Conservation (phyloP, 2,329 filamentous ascomycete genomes). For the Alternaria panax region DNA sequence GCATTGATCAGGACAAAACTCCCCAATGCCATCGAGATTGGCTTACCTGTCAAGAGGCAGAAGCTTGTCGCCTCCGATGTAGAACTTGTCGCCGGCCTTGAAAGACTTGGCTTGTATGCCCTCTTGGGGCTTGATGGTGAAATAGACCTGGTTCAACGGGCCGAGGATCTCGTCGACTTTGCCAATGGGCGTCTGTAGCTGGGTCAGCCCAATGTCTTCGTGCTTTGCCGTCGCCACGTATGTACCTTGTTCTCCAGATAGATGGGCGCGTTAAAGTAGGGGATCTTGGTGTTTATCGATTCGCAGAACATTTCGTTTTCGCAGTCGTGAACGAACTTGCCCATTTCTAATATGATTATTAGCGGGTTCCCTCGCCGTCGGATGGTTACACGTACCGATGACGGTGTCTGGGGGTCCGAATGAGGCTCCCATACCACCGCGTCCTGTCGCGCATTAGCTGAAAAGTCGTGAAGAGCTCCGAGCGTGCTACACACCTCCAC, state of each 20-base stretch:
- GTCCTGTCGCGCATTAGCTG: constrained; percentile 47
- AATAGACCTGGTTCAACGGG: constrained; percentile 96
- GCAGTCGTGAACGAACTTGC: constrained; percentile 89
- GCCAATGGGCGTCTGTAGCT: constrained; percentile 76
- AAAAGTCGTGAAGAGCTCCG: constrained; percentile 27
- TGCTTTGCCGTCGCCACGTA: neutral
- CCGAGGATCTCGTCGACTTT: constrained; percentile 99
- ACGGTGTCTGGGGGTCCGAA: constrained; percentile 56
- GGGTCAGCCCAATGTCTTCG: constrained; percentile 28
- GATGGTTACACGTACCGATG: constrained; percentile 42
- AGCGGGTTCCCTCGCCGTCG: constrained; percentile 19
- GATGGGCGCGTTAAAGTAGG: constrained; percentile 98
- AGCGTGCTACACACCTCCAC: constrained; percentile 54
- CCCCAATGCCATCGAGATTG: neutral
- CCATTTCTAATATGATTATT: constrained; percentile 74
- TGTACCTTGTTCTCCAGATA: constrained; percentile 96
- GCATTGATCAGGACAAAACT: constrained; percentile 28
- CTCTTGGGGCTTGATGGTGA: constrained; percentile 96
- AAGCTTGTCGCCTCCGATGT: constrained; percentile 92
- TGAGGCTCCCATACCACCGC: constrained; percentile 47
- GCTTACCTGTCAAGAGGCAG: constrained; percentile 82
- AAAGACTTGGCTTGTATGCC: constrained; percentile 95
- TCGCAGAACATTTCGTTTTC: constrained; percentile 99
- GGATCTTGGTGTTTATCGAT: constrained; percentile 92
- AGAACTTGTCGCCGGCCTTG: constrained; percentile 97